A percentile compares a stretch with the other conserved stretches of the same genome.
These are phyloP conservation scores for Spathaspora sp. DNA, from an alignment of 1,139 yeast genomes.

Conservation along the genomic window DNA sequence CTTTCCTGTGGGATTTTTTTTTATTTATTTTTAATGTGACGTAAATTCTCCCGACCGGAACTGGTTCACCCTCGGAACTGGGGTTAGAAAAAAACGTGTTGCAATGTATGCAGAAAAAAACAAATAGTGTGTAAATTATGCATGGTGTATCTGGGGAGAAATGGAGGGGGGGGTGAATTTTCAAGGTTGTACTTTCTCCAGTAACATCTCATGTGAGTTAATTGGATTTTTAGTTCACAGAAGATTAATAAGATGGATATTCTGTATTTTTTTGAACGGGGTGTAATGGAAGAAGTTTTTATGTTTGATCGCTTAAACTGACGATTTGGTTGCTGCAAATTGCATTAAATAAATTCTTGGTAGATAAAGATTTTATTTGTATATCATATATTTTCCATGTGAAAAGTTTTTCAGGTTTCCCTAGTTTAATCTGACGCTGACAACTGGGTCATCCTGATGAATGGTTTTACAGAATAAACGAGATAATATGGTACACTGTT, in stretches of 20 bases:
- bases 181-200: background rate
- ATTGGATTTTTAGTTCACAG: too few species aligned
- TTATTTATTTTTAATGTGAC: background rate
- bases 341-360: background rate
- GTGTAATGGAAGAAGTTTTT: too few species aligned
- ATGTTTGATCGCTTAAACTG: background rate
- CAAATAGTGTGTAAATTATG: background rate
- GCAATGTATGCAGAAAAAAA: background rate
- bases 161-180: too few species aligned
- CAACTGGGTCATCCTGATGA: too few species aligned
- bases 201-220: too few species aligned
- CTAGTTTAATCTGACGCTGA: too few species aligned
- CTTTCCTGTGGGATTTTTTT: background rate
- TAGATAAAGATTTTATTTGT: background rate
- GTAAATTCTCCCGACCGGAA: background rate
- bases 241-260: too few species aligned
- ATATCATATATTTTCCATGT: too few species aligned
- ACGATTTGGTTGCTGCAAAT: background rate
- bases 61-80: background rate
- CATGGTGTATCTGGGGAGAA: background rate
- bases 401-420: too few species aligned
- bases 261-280: too few species aligned
- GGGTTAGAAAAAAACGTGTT: background rate
- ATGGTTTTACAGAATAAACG: too few species aligned
- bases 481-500: too few species aligned